phyloP scores from a whole-genome alignment of 768 basidiomycete genomes.

The Tulasnella calospora region DNA sequence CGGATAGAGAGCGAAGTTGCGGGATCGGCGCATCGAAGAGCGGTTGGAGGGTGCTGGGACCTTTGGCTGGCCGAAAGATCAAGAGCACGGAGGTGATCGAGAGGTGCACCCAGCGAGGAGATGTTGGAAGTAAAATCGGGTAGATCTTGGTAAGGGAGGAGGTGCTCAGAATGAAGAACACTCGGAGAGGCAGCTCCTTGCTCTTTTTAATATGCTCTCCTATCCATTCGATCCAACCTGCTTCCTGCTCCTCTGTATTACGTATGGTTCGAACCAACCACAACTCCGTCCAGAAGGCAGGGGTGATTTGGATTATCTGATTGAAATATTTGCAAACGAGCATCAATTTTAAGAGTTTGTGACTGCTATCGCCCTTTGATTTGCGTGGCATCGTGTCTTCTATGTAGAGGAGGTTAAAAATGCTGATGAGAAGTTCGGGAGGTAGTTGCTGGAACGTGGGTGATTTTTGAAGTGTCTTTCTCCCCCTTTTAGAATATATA shows the following conservation, averaged over 20 bases:
- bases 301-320: background rate
- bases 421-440: background rate
- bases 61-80: background rate
- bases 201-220: background rate
- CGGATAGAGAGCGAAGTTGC: background rate
- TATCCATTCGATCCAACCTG: background rate
- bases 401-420: background rate
- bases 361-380: background rate
- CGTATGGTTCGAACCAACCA: background rate
- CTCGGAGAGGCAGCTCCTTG: background rate
- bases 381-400: background rate
- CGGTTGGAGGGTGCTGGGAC: background rate
- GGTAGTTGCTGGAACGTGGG: background rate
- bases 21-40: background rate
- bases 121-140: background rate
- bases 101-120: background rate
- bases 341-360: background rate
- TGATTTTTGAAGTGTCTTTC: background rate
- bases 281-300: background rate
- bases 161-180: background rate
- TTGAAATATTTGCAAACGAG: background rate
- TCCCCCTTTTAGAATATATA: background rate
- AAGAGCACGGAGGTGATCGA: background rate
- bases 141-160: background rate
- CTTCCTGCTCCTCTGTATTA: background rate